Base-by-base conservation (phyloP, 2,329 filamentous ascomycete species). In the Fusarium falciforme region DNA sequence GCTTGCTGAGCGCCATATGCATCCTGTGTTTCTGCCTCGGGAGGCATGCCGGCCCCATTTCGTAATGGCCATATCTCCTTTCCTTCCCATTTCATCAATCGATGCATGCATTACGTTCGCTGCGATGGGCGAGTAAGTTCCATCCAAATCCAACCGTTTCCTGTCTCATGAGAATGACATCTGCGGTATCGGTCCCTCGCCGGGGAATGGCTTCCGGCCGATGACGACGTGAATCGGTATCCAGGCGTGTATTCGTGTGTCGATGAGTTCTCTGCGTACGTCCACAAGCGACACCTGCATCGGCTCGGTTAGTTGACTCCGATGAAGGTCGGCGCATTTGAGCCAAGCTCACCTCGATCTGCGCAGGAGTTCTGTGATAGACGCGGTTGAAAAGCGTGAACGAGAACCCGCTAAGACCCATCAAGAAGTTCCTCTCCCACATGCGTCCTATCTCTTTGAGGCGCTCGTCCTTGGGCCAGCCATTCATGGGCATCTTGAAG, bases 401-500 rank as follows among this genome's bases (percentile, higher is more conserved):
- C 10, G 84, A 84, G 66, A 87, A 85, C 2, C 84, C 85, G 64
- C 85, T 84, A n/a, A 87, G 76, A 0, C 86, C 85, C 17, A 82
- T 80, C 10, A 83, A 66, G 31, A 85, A 81, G 55, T 86, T 86
- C 20, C 77, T 78, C 75, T 87, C 84, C 86, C 85, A 87, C 76
- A 86, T 81, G 42, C 77, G 80, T 0, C 86, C 86, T 6, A 88
- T 70, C 16, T 84, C 81, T 74, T 84, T 87, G 59, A 85, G 80
- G 22, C 77, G 75, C 44, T 82, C 81, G 55, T 87, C 82, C 71
- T 84, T 86, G 1, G 89, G 83, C 89, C 89, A 91, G 6, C 82
- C 81, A 36, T 88, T 89, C 55, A 87, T 82, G 0, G 89, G 89
- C 40, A 90, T 81, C 77, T 87, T 89, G 78, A 87, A 88, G 2